phyloP scores from a whole-genome alignment of 257 asterid species.

The Solanum acaule region DNA sequence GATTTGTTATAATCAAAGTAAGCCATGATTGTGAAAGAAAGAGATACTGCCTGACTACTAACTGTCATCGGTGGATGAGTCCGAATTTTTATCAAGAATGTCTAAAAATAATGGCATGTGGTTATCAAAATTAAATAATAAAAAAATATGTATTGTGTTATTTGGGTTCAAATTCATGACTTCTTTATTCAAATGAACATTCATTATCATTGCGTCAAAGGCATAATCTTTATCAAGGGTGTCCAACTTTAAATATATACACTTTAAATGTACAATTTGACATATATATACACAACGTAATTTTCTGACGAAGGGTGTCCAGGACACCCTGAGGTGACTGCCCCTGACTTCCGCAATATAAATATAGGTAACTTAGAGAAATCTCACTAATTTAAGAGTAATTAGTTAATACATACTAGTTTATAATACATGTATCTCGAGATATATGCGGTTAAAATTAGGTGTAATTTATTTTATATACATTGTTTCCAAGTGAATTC shows the following conservation, averaged over 20 bases:
- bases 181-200: too few species aligned
- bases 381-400: not conserved
- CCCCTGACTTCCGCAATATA: not conserved
- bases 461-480: too few species aligned
- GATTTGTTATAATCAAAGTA: not conserved
- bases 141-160: too few species aligned
- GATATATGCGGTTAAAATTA: too few species aligned
- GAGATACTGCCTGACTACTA: slow-evolving; percentile 28
- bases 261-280: too few species aligned
- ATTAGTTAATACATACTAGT: too few species aligned
- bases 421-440: not conserved
- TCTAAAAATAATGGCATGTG: too few species aligned
- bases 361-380: not conserved
- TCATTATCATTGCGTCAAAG: accelerated
- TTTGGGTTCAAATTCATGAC: not conserved
- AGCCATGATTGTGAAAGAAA: not conserved
- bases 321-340: too few species aligned
- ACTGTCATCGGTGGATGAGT: not conserved
- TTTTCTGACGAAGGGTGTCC: not conserved
- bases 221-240: too few species aligned
- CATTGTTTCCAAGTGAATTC: not conserved
- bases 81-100: too few species aligned
- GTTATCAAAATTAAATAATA: too few species aligned
- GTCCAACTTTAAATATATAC: not conserved
- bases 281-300: too few species aligned